Evolutionary conservation across 1,284 basidiomycete species (phyloP), one percentile per base, ranked within the genome.

Genomic region (Coniophora puteana): DNA sequence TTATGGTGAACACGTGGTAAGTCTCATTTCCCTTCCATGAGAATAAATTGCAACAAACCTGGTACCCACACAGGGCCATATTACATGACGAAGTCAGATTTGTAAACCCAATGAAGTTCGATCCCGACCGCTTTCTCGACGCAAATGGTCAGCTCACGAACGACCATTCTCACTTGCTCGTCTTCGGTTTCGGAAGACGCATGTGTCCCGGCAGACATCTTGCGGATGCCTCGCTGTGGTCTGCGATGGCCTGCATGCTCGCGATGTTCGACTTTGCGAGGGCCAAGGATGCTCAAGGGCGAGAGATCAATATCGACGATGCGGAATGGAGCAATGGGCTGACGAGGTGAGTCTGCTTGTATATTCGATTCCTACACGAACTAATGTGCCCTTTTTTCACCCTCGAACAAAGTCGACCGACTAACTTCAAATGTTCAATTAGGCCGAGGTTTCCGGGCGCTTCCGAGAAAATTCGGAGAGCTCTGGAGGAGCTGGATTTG

Each of bases 211-310:
- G 45, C 21, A 40, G 31, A 26, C 36, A 46, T 31, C 23, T 39
- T 13, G 45, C 41, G 8, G 37, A 46, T 17, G 31, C 31, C 18
- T 22, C 41, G 14, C 22, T 47, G 13, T 40, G 34, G 24, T 25
- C 10, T 14, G 54, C 21, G 40, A 38, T 23, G 4, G 29, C 32
- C 10, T 55, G 44, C 18, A 54, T 60, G 45, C 44, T 58, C 3
- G 55, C 54, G 4, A 53, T 46, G 4, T 38, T 59, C 21, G 42
- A 59, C 14, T 57, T 57, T 40, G 35, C 45, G 30, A 33, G 22
- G 16, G 49, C 54, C 4, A 47, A 54, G 25, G 45, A 54, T 22
- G 26, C 12, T 0, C 25, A 50, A 6, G 56, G 44, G 3, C 44
- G 41, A 1, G 54, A 51, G 4, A 33, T 54, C n/a, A 18, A 20